phyloP scores from a whole-genome alignment of 1,139 yeast species.

The Arxiozyma slooffiae region DNA sequence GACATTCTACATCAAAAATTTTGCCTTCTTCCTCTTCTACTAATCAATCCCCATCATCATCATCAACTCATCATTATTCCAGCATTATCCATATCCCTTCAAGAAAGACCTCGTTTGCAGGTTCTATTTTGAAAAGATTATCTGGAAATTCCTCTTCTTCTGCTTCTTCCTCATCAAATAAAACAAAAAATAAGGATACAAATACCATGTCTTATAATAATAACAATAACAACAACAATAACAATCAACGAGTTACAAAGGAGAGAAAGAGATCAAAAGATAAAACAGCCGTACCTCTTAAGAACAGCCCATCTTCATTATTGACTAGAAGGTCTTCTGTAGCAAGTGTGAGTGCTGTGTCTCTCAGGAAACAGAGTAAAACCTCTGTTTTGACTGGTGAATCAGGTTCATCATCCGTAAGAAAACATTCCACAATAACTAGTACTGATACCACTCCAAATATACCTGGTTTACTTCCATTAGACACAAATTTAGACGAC shows the following conservation, averaged over 20 bases:
- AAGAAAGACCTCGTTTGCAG: slow-evolving; percentile 24
- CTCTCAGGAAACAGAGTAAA: neutral
- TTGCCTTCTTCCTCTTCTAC: neutral
- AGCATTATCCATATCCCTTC: slow-evolving; percentile 5
- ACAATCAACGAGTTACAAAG: neutral
- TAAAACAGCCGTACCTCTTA: too few relatives aligned
- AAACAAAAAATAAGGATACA: neutral
- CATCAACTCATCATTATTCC: neutral
- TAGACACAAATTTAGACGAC: slow-evolving; percentile 27
- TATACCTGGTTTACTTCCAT: slow-evolving; percentile 14
- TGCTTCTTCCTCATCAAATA: neutral
- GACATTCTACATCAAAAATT: neutral
- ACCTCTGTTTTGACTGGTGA: neutral
- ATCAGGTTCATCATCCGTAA: neutral
- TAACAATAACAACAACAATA: neutral
- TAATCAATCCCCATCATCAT: neutral
- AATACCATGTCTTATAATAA: neutral
- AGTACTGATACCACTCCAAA: neutral
- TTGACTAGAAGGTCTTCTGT: neutral
- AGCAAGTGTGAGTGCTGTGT: neutral
- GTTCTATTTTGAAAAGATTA: slow-evolving; percentile 18
- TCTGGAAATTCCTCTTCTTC: slow-evolving; percentile 6
- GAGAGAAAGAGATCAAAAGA: neutral
- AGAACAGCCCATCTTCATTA: too few relatives aligned
- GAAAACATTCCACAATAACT: neutral